Evolutionary conservation across 2,329 filamentous ascomycete species (phyloP).

Genomic region (Magnaporthiopsis rhizophila): DNA sequence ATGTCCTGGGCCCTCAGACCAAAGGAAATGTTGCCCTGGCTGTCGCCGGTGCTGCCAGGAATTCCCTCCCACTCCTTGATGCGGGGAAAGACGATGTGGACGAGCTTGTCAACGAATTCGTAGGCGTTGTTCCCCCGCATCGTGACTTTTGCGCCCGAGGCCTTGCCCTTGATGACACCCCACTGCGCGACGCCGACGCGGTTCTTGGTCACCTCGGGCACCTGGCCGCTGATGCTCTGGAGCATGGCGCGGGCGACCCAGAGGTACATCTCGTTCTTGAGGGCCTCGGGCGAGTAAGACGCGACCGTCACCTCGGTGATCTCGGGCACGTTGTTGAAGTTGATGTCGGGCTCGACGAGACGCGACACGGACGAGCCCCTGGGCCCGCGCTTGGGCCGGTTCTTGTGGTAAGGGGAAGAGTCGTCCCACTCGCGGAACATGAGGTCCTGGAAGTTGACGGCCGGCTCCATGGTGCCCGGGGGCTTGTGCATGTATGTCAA

Average conservation of each 20-base stretch:
- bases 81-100: conserved; percentile 84
- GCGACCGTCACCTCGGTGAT: conserved; percentile 77
- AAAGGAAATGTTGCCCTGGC: conserved; percentile 77
- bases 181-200: conserved; percentile 68
- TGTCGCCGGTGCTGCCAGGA: conserved; percentile 64
- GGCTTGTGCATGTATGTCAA: conserved; percentile 81
- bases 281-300: conserved; percentile 61
- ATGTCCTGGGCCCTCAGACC: conserved; percentile 71
- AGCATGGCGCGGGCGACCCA: conserved; percentile 78
- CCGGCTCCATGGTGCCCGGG: conserved; percentile 57
- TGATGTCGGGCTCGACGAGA: conserved; percentile 64
- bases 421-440: conserved; percentile 74
- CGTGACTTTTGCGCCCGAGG: conserved; percentile 68
- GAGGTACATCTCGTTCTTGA: conserved; percentile 64
- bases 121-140: conserved; percentile 74
- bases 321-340: conserved; percentile 78
- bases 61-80: conserved; percentile 93
- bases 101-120: conserved; percentile 82
- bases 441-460: conserved; percentile 46
- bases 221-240: conserved; percentile 76
- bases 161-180: conserved; percentile 62
- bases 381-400: conserved; percentile 75
- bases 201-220: conserved; percentile 61
- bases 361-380: conserved; percentile 67
- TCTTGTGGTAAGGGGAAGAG: conserved; percentile 89